Evolutionary conservation across 768 basidiomycete species (phyloP).

Genomic region (Suillus subluteus): DNA sequence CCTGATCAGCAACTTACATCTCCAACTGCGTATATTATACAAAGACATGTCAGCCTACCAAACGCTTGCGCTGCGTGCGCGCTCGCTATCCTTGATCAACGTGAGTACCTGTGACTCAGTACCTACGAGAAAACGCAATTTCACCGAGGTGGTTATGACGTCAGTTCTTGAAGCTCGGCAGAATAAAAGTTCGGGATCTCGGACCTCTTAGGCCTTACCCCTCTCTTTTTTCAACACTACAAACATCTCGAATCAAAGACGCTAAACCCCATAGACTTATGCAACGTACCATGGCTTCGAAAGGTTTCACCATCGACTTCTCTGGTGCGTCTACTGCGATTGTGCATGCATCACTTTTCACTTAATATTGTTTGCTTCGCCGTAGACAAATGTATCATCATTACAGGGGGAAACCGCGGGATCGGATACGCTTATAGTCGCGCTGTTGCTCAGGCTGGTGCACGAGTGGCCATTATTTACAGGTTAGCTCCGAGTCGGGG

Average conservation of each 20-base stretch:
- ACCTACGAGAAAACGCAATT: background rate
- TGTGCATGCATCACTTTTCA: background rate
- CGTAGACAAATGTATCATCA: conserved; percentile 52
- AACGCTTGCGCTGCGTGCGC: background rate
- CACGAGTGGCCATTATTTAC: conserved; percentile 66
- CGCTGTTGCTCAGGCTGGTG: conserved; percentile 58
- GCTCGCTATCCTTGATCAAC: background rate
- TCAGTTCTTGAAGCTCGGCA: background rate
- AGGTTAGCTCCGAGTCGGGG: conserved; percentile 32
- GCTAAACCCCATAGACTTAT: background rate
- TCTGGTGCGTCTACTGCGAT: background rate
- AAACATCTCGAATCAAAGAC: background rate
- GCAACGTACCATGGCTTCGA: background rate
- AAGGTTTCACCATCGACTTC: background rate
- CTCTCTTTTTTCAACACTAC: background rate
- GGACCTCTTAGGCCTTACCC: background rate
- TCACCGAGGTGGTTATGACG: background rate
- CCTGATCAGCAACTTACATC: background rate
- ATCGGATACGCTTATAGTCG: conserved; percentile 60
- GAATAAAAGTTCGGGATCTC: background rate
- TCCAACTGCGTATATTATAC: background rate
- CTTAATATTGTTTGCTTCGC: background rate
- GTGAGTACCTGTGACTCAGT: background rate
- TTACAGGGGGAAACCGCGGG: conserved; percentile 66
- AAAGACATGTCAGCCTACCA: background rate